Conservation (phyloP, 2,329 filamentous ascomycete species). For the Penicillium concentricum region DNA sequence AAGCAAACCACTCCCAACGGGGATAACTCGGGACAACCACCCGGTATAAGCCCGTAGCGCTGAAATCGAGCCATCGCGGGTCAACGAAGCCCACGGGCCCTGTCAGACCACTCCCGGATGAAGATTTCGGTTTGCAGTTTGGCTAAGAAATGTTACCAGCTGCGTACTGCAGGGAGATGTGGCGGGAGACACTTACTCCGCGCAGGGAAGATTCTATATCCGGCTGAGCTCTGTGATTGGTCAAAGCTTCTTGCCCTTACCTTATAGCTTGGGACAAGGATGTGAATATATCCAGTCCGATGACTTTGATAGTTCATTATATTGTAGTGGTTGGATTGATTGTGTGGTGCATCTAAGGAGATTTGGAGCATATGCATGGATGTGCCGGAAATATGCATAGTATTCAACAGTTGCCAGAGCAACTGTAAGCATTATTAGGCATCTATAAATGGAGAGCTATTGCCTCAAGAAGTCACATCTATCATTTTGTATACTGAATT, state of each 20-base stretch:
- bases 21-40: constrained; percentile 9
- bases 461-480: background rate
- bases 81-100: background rate
- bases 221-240: constrained; percentile 12
- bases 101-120: background rate
- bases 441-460: background rate
- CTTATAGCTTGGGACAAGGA: background rate
- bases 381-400: background rate
- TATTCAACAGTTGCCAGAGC: no score
- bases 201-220: constrained; percentile 18
- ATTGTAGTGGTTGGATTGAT: background rate
- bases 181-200: constrained; percentile 17
- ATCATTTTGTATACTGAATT: background rate
- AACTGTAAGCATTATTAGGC: no score
- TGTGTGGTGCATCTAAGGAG: background rate
- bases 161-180: background rate
- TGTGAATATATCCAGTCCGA: background rate
- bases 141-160: background rate
- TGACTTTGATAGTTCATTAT: no score
- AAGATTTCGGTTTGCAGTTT: background rate
- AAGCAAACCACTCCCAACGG: constrained; percentile 6
- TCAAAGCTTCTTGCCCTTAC: background rate
- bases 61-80: background rate
- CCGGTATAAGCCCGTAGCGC: constrained; percentile 13
- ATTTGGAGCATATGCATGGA: background rate